Evolutionary conservation across 2,329 filamentous ascomycete species (phyloP).

Genomic region (Emergomyces orientalis): DNA sequence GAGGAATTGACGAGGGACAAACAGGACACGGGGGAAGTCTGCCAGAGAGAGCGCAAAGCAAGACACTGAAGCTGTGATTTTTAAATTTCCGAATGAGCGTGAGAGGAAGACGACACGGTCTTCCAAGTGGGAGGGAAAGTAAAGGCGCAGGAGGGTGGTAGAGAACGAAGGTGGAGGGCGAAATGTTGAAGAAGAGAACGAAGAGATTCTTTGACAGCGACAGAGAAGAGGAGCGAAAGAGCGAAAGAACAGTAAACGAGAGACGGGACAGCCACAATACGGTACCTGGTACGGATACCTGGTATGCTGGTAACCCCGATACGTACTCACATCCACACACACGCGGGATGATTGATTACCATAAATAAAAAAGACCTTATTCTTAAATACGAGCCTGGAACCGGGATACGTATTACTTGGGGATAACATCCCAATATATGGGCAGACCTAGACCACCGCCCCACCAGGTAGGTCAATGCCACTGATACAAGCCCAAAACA

Average conservation of each 20-base stretch:
- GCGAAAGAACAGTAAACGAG: constrained; percentile 14
- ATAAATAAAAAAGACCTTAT: too few relatives aligned
- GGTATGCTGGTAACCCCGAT: too few relatives aligned
- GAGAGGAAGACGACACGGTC: constrained; percentile 30
- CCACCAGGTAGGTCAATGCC: too few relatives aligned
- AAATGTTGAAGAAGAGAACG: constrained; percentile 14
- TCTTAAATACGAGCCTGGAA: too few relatives aligned
- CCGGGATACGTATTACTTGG: too few relatives aligned
- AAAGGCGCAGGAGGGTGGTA: constrained; percentile 14
- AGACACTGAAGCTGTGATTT: background rate
- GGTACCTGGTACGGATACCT: background rate
- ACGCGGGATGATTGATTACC: too few relatives aligned
- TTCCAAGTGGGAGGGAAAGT: constrained; percentile 34
- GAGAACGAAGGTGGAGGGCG: constrained; percentile 14
- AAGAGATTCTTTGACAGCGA: constrained; percentile 12
- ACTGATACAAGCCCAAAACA: too few relatives aligned
- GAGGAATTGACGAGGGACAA: background rate
- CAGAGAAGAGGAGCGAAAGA: constrained; percentile 20
- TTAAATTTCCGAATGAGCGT: constrained; percentile 33
- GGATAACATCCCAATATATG: too few relatives aligned
- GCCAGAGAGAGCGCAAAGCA: background rate
- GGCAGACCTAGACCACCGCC: background rate
- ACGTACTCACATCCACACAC: too few relatives aligned
- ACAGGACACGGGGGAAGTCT: background rate
- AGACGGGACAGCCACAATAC: background rate